Percentiles rank a stretch among this genome's conserved stretches.
These are phyloP conservation scores for Rhododendron mucronatum DNA, from an alignment of 148 eudicot genomes.

Conservation along the genomic window DNA sequence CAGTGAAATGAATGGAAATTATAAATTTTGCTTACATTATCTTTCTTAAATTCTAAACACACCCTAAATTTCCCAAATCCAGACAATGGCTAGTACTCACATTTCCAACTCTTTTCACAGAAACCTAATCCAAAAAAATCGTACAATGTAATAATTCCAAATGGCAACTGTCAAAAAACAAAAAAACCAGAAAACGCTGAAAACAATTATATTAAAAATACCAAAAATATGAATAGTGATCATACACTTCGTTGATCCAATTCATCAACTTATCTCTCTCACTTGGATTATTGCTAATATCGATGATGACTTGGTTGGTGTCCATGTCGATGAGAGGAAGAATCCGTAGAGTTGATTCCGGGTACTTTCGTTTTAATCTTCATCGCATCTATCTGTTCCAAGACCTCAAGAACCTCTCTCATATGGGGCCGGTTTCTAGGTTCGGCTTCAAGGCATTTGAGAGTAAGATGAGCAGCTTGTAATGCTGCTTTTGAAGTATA, in stretches of 20 bases:
- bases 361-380: background rate
- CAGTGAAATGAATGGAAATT: too few relatives aligned
- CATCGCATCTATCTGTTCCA: constrained; percentile 9
- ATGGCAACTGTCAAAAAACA: background rate
- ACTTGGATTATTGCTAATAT: background rate
- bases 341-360: background rate
- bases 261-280: background rate
- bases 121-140: background rate
- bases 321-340: background rate
- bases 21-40: background rate
- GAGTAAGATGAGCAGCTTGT: constrained; percentile 11
- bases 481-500: constrained; percentile 22
- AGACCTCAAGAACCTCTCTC: constrained; percentile 14
- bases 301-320: background rate
- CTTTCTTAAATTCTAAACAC: background rate
- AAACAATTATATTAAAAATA: background rate
- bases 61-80: background rate
- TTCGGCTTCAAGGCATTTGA: constrained; percentile 2
- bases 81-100: background rate
- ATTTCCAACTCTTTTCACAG: background rate
- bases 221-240: background rate
- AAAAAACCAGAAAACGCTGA: background rate
- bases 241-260: background rate
- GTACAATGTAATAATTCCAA: background rate
- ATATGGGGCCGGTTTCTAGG: constrained; percentile 16